phyloP scores from a whole-genome alignment of 2,329 filamentous ascomycete genomes.

The Myrmaecium sp. region DNA sequence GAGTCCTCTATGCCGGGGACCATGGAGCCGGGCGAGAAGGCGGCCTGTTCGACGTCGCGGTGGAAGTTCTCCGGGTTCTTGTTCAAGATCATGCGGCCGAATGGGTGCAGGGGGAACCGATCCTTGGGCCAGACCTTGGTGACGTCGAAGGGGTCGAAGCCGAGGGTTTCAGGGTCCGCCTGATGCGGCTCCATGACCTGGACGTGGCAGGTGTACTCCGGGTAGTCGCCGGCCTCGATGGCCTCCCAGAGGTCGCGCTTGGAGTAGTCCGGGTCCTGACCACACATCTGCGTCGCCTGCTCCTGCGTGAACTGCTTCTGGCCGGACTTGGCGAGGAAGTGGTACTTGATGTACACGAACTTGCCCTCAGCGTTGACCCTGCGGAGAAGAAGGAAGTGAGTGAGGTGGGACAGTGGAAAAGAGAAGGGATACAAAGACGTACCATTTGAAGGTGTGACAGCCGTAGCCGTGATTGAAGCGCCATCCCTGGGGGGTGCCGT shows the following conservation, averaged over 20 bases:
- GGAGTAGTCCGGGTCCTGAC: conserved; percentile 34
- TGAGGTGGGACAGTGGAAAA: too few relatives aligned
- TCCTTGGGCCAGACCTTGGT: conserved; percentile 36
- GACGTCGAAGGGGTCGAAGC: conserved; percentile 36
- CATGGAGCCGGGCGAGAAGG: conserved; percentile 35
- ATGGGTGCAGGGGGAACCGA: conserved; percentile 32
- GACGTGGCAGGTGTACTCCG: conserved; percentile 28
- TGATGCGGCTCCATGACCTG: conserved; percentile 31
- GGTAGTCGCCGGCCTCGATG: conserved; percentile 25
- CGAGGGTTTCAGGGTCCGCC: conserved; percentile 30
- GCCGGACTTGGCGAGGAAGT: conserved; percentile 30
- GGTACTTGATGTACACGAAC: conserved; percentile 36
- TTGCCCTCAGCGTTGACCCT: conserved; percentile 30
- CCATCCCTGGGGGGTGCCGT: conserved; percentile 32
- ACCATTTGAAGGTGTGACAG: conserved; percentile 30
- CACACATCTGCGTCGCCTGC: conserved; percentile 28
- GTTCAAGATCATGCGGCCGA: conserved; percentile 34
- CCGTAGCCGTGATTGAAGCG: conserved; percentile 24
- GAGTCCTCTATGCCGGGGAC: conserved; percentile 34
- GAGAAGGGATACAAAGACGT: not conserved
- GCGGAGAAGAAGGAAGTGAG: too few relatives aligned
- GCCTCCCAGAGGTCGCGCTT: conserved; percentile 30
- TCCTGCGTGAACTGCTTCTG: conserved; percentile 30
- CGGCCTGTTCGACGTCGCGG: conserved; percentile 33
- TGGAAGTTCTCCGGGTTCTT: conserved; percentile 38